Evolutionary conservation across 352 stramenopile species (phyloP).

Genomic region (Phytophthora crassamura): DNA sequence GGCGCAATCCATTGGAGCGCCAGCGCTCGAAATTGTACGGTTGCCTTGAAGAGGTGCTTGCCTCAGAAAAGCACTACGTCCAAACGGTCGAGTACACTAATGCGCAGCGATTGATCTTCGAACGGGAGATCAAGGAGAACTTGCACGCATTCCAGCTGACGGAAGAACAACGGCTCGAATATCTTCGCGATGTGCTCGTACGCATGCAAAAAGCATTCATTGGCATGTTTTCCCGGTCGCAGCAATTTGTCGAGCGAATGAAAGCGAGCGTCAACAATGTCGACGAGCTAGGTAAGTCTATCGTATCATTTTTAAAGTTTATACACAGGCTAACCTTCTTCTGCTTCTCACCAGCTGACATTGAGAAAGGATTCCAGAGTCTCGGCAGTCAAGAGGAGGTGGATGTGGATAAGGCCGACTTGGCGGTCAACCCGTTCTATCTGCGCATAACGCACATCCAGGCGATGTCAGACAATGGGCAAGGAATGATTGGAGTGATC

Average conservation of each 20-base stretch:
- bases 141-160: constrained; percentile 83
- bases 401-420: constrained; percentile 53
- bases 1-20: constrained; percentile 65
- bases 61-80: constrained; percentile 71
- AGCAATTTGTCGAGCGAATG: constrained; percentile 57
- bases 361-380: constrained; percentile 75
- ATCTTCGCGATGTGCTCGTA: constrained; percentile 78
- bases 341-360: constrained; percentile 52
- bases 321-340: background rate
- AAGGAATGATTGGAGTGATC: constrained; percentile 64
- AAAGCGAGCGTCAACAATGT: constrained; percentile 58
- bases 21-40: constrained; percentile 68
- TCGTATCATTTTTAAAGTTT: background rate
- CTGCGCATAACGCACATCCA: constrained; percentile 75
- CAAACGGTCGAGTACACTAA: constrained; percentile 76
- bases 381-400: constrained; percentile 53
- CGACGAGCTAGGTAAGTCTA: constrained; percentile 69
- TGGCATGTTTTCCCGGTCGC: constrained; percentile 49
- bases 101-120: constrained; percentile 64
- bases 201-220: constrained; percentile 68
- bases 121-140: constrained; percentile 81
- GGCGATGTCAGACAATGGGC: constrained; percentile 67
- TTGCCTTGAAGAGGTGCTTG: constrained; percentile 74
- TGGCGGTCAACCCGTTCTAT: constrained; percentile 69
- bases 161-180: constrained; percentile 84